These are phyloP conservation scores for Saccharum spontaneum DNA, from an alignment of 176 grass and related monocot species.

Conservation along the genomic window DNA sequence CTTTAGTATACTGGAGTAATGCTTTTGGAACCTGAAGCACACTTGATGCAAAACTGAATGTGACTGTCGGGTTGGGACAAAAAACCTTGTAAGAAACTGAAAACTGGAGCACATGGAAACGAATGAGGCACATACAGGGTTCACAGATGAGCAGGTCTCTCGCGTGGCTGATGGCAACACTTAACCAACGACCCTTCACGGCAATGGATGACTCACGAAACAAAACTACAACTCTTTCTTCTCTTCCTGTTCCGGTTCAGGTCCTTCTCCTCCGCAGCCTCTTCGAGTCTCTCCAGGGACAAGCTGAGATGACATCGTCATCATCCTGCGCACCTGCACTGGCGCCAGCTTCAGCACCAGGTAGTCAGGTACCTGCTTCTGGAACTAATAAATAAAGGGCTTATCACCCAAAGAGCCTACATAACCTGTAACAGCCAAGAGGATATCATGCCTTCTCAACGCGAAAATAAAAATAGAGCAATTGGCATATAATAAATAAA, in stretches of 20 bases:
- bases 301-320: too few relatives aligned
- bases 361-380: too few relatives aligned
- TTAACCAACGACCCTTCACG: conserved; percentile 31
- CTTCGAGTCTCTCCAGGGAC: too few relatives aligned
- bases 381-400: too few relatives aligned
- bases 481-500: too few relatives aligned
- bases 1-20: background rate
- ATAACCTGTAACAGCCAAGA: too few relatives aligned
- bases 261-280: conserved; percentile 33
- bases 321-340: too few relatives aligned
- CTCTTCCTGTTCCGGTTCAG: conserved; percentile 12
- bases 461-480: too few relatives aligned
- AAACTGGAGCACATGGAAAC: conserved; percentile 36
- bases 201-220: background rate
- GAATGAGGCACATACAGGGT: conserved; percentile 22
- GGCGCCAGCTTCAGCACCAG: too few relatives aligned
- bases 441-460: too few relatives aligned
- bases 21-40: background rate
- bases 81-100: conserved; percentile 16
- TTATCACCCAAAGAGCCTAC: too few relatives aligned
- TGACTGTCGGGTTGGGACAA: conserved; percentile 19
- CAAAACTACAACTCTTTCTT: conserved; percentile 50
- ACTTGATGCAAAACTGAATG: conserved; percentile 35
- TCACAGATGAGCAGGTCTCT: conserved; percentile 25
- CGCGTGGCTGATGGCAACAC: conserved; percentile 33